Conservation (phyloP, 345 rosid genomes). For the Arabis hirsuta region DNA sequence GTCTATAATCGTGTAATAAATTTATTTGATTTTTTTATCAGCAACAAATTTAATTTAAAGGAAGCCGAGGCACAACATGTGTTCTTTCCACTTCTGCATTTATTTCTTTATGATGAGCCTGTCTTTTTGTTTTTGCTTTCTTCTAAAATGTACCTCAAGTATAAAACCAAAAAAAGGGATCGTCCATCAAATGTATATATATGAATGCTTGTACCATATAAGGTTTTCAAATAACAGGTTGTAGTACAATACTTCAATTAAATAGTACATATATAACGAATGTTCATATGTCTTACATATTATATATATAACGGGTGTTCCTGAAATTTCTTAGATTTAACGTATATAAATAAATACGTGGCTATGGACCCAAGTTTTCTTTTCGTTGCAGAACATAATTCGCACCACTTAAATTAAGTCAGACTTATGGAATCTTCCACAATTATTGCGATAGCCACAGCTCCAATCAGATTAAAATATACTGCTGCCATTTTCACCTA, state of each 20-base stretch:
- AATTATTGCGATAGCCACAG: conserved; percentile 33
- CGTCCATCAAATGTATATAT: too few relatives aligned
- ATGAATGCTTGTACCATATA: too few relatives aligned
- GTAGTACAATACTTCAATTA: too few relatives aligned
- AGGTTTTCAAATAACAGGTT: too few relatives aligned
- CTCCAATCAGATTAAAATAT: conserved; percentile 28
- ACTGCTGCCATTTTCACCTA: conserved; percentile 17
- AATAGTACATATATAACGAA: too few relatives aligned
- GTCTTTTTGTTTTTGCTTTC: conserved; percentile 27
- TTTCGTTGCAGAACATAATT: conserved; percentile 26
- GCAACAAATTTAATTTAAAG: conserved; percentile 1
- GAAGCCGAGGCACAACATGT: conserved; percentile 26
- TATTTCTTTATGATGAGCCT: conserved; percentile 26
- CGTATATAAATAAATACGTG: neutral
- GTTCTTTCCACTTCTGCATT: conserved; percentile 32
- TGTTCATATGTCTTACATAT: too few relatives aligned
- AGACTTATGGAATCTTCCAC: conserved; percentile 36
- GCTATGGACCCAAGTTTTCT: conserved; percentile 26
- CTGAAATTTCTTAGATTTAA: too few relatives aligned
- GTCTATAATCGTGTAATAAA: neutral
- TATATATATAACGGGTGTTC: too few relatives aligned
- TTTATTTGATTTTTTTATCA: neutral
- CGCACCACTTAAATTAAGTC: conserved; percentile 30
- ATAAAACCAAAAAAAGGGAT: neutral
- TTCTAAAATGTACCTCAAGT: conserved; percentile 1